phyloP scores from a whole-genome alignment of 805 yeast species.

The Saccharomycopsis javanensis region DNA sequence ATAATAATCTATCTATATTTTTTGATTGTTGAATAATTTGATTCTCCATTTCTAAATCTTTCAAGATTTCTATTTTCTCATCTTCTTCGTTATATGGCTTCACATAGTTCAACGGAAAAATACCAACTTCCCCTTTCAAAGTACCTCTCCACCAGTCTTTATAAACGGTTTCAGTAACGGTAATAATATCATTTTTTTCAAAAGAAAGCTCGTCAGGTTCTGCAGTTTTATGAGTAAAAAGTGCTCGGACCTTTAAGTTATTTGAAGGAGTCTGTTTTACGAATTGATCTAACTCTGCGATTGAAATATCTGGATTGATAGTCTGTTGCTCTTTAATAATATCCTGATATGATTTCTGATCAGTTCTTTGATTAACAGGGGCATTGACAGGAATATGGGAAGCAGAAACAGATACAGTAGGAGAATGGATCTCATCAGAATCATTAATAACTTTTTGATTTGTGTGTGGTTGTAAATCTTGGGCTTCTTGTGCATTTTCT shows the following conservation, averaged over 20 bases:
- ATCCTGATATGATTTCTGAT: conserved; percentile 11
- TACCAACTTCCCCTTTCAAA: conserved; percentile 68
- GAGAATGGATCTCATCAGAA: neutral
- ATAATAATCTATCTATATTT: conserved; percentile 63
- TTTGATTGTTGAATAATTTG: conserved; percentile 42
- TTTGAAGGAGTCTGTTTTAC: conserved; percentile 25
- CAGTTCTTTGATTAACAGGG: too few relatives aligned
- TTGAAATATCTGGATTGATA: conserved; percentile 12
- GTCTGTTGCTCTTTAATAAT: conserved; percentile 14
- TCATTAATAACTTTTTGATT: neutral
- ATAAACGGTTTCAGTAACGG: conserved; percentile 78
- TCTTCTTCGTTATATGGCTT: conserved; percentile 57
- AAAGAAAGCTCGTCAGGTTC: conserved; percentile 87
- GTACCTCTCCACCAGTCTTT: conserved; percentile 96
- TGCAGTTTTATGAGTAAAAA: conserved; percentile 67
- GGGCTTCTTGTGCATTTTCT: neutral
- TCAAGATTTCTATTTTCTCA: conserved; percentile 46
- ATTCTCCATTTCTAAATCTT: conserved; percentile 42
- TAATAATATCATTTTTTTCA: conserved; percentile 76
- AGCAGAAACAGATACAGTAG: conserved; percentile 12
- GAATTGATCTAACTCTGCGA: conserved; percentile 21
- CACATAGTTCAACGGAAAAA: conserved; percentile 89
- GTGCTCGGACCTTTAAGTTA: conserved; percentile 65
- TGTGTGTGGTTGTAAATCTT: neutral
- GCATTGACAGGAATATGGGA: conserved; percentile 20